Conservation (phyloP, 371 early-diverging fungal species). For the Edhazardia aedis region DNA sequence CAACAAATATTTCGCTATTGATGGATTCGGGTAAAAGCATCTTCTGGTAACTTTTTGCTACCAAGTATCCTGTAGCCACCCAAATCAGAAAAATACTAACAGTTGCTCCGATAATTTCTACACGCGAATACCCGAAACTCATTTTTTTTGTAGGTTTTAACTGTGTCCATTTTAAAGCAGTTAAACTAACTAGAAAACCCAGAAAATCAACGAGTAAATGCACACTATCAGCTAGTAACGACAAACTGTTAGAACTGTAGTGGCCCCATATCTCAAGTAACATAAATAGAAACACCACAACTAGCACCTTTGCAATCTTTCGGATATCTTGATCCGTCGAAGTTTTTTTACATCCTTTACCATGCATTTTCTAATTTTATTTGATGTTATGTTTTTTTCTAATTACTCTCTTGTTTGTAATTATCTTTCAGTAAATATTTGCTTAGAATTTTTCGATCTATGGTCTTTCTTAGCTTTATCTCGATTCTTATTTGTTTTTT, state of each 20-base stretch:
- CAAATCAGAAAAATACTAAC: constrained; percentile 33
- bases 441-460: too few species aligned
- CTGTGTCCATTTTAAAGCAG: constrained; percentile 25
- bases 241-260: constrained; percentile 25
- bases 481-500: too few species aligned
- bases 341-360: too few species aligned
- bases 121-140: constrained; percentile 34
- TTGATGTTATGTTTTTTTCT: too few species aligned
- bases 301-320: neutral
- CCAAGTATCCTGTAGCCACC: constrained; percentile 27
- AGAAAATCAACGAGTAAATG: constrained; percentile 35
- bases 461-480: too few species aligned
- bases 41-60: constrained; percentile 22
- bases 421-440: too few species aligned
- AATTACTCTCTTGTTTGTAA: too few species aligned
- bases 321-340: neutral
- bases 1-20: constrained; percentile 28
- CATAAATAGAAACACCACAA: constrained; percentile 21
- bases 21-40: constrained; percentile 26
- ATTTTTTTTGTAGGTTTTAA: constrained; percentile 10
- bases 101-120: constrained; percentile 31
- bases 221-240: constrained; percentile 31
- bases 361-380: too few species aligned
- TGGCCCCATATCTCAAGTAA: constrained; percentile 38
- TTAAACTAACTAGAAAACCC: constrained; percentile 32